Conservation (phyloP, 768 basidiomycete genomes). For the Mycena galericulata region DNA sequence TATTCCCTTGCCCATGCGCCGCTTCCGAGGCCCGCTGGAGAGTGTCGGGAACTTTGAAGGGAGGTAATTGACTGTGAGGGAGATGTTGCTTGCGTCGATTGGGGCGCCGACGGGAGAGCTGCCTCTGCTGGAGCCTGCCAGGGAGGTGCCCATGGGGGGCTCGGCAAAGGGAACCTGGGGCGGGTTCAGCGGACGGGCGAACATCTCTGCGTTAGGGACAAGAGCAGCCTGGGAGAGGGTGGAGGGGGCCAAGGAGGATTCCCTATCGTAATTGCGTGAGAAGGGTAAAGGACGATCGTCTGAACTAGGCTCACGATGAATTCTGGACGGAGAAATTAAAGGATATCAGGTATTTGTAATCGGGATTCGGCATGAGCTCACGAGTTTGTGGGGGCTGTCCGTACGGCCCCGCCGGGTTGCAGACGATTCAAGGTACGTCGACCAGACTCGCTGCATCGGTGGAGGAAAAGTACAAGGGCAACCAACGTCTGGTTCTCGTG, state of each 20-base stretch:
- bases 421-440: slow-evolving; percentile 50
- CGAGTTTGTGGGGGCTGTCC: slow-evolving; percentile 27
- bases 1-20: slow-evolving; percentile 47
- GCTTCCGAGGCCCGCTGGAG: slow-evolving; percentile 54
- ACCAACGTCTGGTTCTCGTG: too few species aligned
- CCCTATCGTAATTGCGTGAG: slow-evolving; percentile 24
- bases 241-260: slow-evolving; percentile 56
- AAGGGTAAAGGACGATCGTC: slow-evolving; percentile 2
- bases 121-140: slow-evolving; percentile 36
- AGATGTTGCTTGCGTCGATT: slow-evolving; percentile 39
- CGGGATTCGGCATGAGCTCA: slow-evolving; percentile 36
- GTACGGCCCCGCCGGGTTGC: slow-evolving; percentile 31
- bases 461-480: background rate
- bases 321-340: slow-evolving; percentile 24
- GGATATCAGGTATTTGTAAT: slow-evolving; percentile 33
- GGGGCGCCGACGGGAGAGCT: slow-evolving; percentile 33
- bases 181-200: slow-evolving; percentile 47
- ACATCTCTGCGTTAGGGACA: slow-evolving; percentile 59
- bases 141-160: slow-evolving; percentile 29
- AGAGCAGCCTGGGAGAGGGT: slow-evolving; percentile 61
- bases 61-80: slow-evolving; percentile 78
- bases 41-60: slow-evolving; percentile 78
- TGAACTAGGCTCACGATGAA: slow-evolving; percentile 31
- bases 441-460: slow-evolving; percentile 57
- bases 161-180: slow-evolving; percentile 49